Percentiles rank a stretch among this genome's conserved stretches.
Evolutionary conservation across 495 filamentous ascomycete genomes (phyloP).

Genomic region (Podospora anserina): DNA sequence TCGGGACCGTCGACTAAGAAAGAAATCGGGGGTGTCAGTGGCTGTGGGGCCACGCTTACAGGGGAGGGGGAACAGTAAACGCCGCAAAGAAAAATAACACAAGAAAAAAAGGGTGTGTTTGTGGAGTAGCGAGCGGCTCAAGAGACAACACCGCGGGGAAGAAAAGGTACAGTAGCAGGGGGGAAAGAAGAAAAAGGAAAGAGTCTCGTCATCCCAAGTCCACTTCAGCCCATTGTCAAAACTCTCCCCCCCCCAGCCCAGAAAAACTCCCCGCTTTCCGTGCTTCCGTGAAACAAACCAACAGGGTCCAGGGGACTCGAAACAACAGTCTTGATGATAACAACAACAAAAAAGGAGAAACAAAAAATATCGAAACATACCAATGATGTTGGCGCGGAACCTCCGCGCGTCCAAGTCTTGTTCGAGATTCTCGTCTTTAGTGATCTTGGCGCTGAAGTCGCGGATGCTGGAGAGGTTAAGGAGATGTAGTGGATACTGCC

Average conservation of each 20-base stretch:
- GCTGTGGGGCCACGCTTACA: not conserved
- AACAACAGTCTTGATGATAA: not conserved
- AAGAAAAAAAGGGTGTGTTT: not conserved
- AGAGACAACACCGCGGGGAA: not conserved
- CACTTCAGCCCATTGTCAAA: not conserved
- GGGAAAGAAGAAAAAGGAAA: not conserved
- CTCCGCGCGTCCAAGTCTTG: slow-evolving; percentile 57
- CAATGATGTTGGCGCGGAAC: slow-evolving; percentile 82
- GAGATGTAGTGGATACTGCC: slow-evolving; percentile 76
- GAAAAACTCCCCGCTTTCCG: not conserved
- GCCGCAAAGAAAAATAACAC: not conserved
- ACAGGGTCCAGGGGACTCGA: not conserved
- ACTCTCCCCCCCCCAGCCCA: not conserved
- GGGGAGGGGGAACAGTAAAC: not conserved
- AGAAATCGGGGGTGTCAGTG: slow-evolving; percentile 16
- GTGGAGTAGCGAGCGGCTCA: not conserved
- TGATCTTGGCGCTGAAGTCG: slow-evolving; percentile 57
- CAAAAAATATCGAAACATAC: slow-evolving; percentile 35
- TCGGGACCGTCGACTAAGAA: slow-evolving; percentile 35
- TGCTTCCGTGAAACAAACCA: no score
- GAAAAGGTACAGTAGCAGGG: not conserved
- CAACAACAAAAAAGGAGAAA: not conserved
- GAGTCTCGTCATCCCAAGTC: not conserved
- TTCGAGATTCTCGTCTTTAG: slow-evolving; percentile 38
- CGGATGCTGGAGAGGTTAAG: slow-evolving; percentile 71